Base-by-base conservation (phyloP, 192 early-diverging fungal genomes). In the Powellomyces hirtus region DNA sequence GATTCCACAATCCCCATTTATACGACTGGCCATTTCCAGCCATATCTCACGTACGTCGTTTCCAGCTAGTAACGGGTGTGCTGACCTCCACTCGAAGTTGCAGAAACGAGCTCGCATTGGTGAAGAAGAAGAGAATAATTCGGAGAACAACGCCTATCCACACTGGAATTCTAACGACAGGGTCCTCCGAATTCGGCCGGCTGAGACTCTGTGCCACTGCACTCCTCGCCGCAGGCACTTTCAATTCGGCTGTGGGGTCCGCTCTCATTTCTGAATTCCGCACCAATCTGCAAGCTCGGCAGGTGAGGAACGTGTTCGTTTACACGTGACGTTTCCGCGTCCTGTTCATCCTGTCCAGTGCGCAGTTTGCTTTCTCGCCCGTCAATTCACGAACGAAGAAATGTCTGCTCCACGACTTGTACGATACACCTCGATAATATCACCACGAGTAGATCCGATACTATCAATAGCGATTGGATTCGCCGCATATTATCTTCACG, bases 61-160 rank as follows among this genome's bases (percentile, higher is more conserved):
- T 94, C 75, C 85, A 95, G 67, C 90, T 90, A 1, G 94, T 94
- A 33, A 94, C 82, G 0, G 96, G 94, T 26, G 95, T 97, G 8
- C 88, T 75, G 5, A 92, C 82, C 81, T 97, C 94, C 11, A 78
- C 66, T 27, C 82, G 49, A 3, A 52, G 16, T 26, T 57, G 55
- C 10, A 82, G 59, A 8, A 72, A 55, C 20, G 24, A 20, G 31
- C 42, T 22, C 13, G 64, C 57, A 30, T 36, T 35, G 5, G 71
- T 65, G 16, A 58, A 58, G 33, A 59, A 64, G 18, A 75, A 55
- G 33, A 79, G 64, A n/a, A 46, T 34, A n/a, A 75, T n/a, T 1
- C 74, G 74, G 14, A 73, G 18, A 11, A 59, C 29, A 20, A 73
- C 40, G 22, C 76, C 76, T 11, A 66, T 24, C 64, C 51, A 53